Evolutionary conservation across 2,329 filamentous ascomycete species (phyloP), one percentile per base, ranked within the genome.

Genomic region (Penicillium sp.): DNA sequence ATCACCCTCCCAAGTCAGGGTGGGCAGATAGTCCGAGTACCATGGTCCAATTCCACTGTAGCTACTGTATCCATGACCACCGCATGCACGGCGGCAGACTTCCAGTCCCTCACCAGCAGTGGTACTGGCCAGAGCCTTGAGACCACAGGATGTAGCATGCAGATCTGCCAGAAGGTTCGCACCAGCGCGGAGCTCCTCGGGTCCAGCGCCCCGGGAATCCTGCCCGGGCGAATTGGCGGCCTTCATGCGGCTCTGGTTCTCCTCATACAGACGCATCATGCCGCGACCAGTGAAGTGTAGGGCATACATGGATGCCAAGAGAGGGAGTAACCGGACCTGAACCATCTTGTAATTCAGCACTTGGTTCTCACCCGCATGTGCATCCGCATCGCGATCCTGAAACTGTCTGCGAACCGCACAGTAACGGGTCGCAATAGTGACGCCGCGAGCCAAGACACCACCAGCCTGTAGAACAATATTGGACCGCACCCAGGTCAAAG

Each of bases 271-370:
- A 3, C 77, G 78, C 79, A 90, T 88, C 88, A 91, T 91, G 35
- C 83, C 82, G 52, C 86, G 84, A 30, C 89, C 88, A 18, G 89
- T 91, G 67, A 91, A 91, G 71, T 90, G 87, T 11, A 91, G 78
- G n/a, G 89, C 88, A 60, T 88, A 91, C 1, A 87, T 88, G 2
- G 88, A 82, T 0, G 88, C 88, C 8, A 92, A 76, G 3, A 91
- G 78, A 1, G 89, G 87, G 19, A 91, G 76, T 2, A 91, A 77
- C 44, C 89, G 83, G 65, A 88, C 82, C 69, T 91, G 88, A 7
- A 91, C 88, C 84, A 90, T 91, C 58, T 87, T 89, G 74, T 91
- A 91, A 76, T 91, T 88, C 27, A 91, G 77, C 1, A 91, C 89
- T 63, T 87, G 86, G 68, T 85, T 90, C 75, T 91, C 89, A 5